These are phyloP conservation scores for Flammula alnicola DNA, from an alignment of 1,284 basidiomycete genomes.

Conservation along the genomic window DNA sequence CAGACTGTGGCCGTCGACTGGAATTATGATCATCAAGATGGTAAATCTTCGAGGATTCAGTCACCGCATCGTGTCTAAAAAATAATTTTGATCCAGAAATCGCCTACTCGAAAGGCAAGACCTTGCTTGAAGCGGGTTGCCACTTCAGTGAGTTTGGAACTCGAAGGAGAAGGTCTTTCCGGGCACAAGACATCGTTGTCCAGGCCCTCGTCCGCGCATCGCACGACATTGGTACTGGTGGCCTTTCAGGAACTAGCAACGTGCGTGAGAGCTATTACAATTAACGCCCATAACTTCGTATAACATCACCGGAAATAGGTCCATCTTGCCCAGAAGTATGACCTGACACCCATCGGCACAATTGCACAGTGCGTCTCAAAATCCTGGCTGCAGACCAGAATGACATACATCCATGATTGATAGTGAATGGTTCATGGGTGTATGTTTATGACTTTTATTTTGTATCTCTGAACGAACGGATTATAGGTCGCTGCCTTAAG, in stretches of 20 bases:
- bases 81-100: slow-evolving; percentile 44
- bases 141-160: slow-evolving; percentile 94
- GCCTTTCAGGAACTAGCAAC: slow-evolving; percentile 87
- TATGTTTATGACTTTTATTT: slow-evolving; percentile 36
- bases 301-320: slow-evolving; percentile 49
- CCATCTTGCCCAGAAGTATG: slow-evolving; percentile 79
- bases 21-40: slow-evolving; percentile 82
- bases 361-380: slow-evolving; percentile 78
- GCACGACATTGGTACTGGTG: slow-evolving; percentile 58
- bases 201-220: slow-evolving; percentile 69
- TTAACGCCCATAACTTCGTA: no score
- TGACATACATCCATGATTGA: slow-evolving; percentile 1
- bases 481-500: slow-evolving; percentile 79
- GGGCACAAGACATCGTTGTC: slow-evolving; percentile 83
- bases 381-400: neutral
- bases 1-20: slow-evolving; percentile 77
- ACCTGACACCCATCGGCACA: slow-evolving; percentile 75
- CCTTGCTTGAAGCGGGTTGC: slow-evolving; percentile 74
- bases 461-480: slow-evolving; percentile 8
- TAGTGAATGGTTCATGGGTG: slow-evolving; percentile 96
- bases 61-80: no score
- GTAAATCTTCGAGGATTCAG: no score
- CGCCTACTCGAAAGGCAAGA: slow-evolving; percentile 75
- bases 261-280: slow-evolving; percentile 46
- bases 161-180: slow-evolving; percentile 81